phyloP scores from a whole-genome alignment of 306 rosid genomes.

The Carpinus viminea region DNA sequence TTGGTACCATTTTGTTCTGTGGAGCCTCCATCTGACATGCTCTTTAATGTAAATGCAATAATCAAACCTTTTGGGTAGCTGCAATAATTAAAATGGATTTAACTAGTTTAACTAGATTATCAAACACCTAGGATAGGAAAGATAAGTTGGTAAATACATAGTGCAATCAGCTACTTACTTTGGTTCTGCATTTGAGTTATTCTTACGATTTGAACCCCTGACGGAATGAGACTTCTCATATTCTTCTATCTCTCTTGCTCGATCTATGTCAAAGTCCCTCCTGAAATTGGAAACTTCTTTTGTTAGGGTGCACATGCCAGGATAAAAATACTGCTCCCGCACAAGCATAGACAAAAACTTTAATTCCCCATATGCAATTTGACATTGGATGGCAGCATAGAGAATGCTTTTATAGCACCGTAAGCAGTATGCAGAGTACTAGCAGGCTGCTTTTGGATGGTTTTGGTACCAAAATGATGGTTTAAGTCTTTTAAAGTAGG shows the following conservation, averaged over 20 bases:
- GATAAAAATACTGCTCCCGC: background rate
- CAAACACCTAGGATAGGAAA: background rate
- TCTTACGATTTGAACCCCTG: constrained; percentile 36
- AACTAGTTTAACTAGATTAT: constrained; percentile 21
- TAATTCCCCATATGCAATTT: background rate
- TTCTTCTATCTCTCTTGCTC: constrained; percentile 56
- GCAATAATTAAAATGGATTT: constrained; percentile 32
- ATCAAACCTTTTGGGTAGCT: constrained; percentile 90
- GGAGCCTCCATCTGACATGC: constrained; percentile 42
- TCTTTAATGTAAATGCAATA: constrained; percentile 67
- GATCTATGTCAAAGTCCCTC: constrained; percentile 75
- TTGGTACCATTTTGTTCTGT: constrained; percentile 36
- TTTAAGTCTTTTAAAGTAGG: background rate
- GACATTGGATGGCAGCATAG: background rate
- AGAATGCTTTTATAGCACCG: background rate
- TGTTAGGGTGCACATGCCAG: constrained; percentile 17
- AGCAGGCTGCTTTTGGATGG: background rate
- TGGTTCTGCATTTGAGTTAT: constrained; percentile 43
- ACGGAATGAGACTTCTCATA: constrained; percentile 46
- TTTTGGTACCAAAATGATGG: background rate
- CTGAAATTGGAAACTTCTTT: constrained; percentile 42
- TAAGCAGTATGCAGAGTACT: background rate
- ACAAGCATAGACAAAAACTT: background rate
- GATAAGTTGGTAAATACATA: background rate
- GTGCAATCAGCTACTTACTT: constrained; percentile 41